These are phyloP conservation scores for Thielaviopsis populi DNA, from an alignment of 2,329 filamentous ascomycete species.

Conservation along the genomic window DNA sequence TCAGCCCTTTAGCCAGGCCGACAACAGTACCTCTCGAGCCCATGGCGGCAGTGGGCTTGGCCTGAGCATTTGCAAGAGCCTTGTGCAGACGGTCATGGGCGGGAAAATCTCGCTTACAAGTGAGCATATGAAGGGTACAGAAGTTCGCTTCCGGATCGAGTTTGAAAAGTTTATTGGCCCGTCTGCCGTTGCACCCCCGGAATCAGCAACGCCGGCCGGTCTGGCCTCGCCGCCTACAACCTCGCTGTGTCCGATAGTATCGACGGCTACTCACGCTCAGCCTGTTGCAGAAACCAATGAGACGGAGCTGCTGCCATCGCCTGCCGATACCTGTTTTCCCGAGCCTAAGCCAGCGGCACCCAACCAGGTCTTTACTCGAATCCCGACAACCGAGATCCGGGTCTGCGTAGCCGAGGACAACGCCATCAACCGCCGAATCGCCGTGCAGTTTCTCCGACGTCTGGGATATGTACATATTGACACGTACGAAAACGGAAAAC, in stretches of 20 bases:
- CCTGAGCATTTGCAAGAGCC: constrained; percentile 83
- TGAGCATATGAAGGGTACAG: constrained; percentile 53
- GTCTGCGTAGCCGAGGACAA: constrained; percentile 95
- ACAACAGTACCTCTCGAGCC: constrained; percentile 75
- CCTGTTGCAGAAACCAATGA: background rate
- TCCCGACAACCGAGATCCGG: constrained; percentile 63
- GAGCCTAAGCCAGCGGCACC: constrained; percentile 18
- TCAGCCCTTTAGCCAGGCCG: constrained; percentile 83
- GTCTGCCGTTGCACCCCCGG: background rate
- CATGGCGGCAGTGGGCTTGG: constrained; percentile 87
- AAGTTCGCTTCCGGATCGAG: constrained; percentile 62
- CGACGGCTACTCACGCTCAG: background rate
- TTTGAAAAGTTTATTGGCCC: constrained; percentile 51
- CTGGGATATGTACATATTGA: constrained; percentile 70
- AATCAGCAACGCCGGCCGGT: background rate
- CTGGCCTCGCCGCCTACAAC: background rate
- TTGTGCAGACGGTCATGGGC: constrained; percentile 84
- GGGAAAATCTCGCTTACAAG: constrained; percentile 74
- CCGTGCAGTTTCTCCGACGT: constrained; percentile 75
- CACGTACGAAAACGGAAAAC: constrained; percentile 77
- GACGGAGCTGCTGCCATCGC: background rate
- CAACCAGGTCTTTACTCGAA: constrained; percentile 51
- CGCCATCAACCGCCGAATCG: constrained; percentile 85
- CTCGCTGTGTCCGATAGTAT: background rate
- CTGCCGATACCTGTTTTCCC: background rate